These are phyloP conservation scores for Pleurotus ostreatus DNA, from an alignment of 768 basidiomycete genomes.

Conservation along the genomic window DNA sequence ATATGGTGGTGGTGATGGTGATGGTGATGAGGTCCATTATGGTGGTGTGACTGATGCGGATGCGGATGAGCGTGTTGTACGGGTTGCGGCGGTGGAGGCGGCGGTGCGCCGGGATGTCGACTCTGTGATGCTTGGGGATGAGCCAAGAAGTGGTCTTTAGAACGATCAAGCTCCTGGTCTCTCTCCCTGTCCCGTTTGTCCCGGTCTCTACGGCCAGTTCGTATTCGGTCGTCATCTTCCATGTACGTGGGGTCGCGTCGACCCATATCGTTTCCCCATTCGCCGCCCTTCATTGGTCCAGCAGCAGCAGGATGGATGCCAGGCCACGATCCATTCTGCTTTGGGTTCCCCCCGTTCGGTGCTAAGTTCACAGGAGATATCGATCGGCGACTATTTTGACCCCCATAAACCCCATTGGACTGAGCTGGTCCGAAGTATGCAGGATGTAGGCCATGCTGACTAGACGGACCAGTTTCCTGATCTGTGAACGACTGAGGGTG, in stretches of 20 bases:
- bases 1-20: conserved; percentile 54
- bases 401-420: conserved; percentile 9
- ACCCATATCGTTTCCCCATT: conserved; percentile 10
- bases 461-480: conserved; percentile 23
- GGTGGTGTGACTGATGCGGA: conserved; percentile 27
- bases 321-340: conserved; percentile 30
- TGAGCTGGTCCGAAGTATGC: conserved; percentile 25
- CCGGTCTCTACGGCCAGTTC: conserved; percentile 8
- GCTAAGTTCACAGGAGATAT: conserved; percentile 31
- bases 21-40: conserved; percentile 33
- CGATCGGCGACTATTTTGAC: conserved; percentile 24
- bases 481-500: conserved; percentile 11
- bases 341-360: conserved; percentile 24
- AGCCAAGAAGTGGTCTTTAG: conserved; percentile 17
- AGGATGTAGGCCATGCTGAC: conserved; percentile 26
- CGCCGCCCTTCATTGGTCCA: conserved; percentile 17
- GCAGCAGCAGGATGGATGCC: conserved; percentile 25
- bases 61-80: conserved; percentile 29
- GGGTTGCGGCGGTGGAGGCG: conserved; percentile 14
- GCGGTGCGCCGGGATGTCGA: conserved; percentile 16
- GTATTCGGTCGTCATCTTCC: conserved; percentile 12
- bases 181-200: conserved; percentile 14
- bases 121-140: conserved; percentile 21
- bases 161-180: conserved; percentile 15
- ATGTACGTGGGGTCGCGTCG: conserved; percentile 15